A percentile compares a stretch with the other conserved stretches of the same genome.
Conservation (phyloP, 495 filamentous ascomycete genomes). For the Penicillium odoratum region DNA sequence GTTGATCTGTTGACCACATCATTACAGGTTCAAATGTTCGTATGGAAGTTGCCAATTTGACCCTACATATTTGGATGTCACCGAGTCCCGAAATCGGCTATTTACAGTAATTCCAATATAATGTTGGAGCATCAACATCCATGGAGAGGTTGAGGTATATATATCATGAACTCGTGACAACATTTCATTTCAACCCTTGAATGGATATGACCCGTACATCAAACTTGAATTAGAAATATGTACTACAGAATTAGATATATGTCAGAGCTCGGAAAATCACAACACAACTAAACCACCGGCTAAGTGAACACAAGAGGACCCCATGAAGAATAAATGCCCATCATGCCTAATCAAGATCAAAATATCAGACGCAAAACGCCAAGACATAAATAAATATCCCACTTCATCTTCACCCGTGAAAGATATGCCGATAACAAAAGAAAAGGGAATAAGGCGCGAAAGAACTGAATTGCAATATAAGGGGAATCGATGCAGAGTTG, state of each 20-base stretch:
- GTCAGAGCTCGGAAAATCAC: constrained; percentile 10
- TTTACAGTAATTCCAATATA: too few relatives aligned
- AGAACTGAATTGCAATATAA: background rate
- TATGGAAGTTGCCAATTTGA: too few relatives aligned
- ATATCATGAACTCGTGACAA: background rate
- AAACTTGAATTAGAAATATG: constrained; percentile 21
- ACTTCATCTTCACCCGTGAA: background rate
- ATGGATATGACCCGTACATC: background rate
- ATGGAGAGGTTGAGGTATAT: too few relatives aligned
- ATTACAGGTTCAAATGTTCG: too few relatives aligned
- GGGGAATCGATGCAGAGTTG: constrained; percentile 4
- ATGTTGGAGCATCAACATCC: too few relatives aligned
- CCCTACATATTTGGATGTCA: too few relatives aligned
- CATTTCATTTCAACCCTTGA: background rate
- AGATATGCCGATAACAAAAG: constrained; percentile 1
- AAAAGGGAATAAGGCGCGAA: constrained; percentile 2
- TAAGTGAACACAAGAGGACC: constrained; percentile 6
- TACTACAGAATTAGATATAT: constrained; percentile 27
- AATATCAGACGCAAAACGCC: constrained; percentile 4
- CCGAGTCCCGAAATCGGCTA: too few relatives aligned
- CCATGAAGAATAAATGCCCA: constrained; percentile 5
- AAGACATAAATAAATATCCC: constrained; percentile 1
- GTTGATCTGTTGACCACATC: too few relatives aligned
- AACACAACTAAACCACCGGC: constrained; percentile 9
- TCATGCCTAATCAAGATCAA: constrained; percentile 1